Conservation (phyloP, 2,329 filamentous ascomycete genomes). For the Aspergillus sp. region DNA sequence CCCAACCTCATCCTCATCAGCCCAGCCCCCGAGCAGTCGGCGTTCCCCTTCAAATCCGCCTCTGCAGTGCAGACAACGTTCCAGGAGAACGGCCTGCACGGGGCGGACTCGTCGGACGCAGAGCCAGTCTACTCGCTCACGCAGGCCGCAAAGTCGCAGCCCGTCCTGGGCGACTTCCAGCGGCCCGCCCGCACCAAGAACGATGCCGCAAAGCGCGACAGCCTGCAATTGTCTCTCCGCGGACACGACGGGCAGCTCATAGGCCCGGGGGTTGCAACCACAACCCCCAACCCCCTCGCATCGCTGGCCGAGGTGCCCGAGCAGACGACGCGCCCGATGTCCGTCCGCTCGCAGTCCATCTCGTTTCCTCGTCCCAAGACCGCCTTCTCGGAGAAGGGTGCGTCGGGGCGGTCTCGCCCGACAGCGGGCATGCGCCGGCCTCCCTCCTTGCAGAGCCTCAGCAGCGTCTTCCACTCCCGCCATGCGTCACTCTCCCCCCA, state of each 20-base stretch:
- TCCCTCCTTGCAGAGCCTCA: conserved; percentile 24
- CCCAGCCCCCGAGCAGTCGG: conserved; percentile 17
- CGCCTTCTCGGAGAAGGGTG: conserved; percentile 17
- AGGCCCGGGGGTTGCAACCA: not conserved
- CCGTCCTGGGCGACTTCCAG: conserved; percentile 9
- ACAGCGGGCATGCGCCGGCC: conserved; percentile 20
- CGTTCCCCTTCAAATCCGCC: conserved; percentile 7
- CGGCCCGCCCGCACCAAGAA: not conserved
- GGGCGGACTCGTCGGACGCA: not conserved
- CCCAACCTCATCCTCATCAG: conserved; percentile 34
- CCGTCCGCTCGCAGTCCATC: conserved; percentile 19
- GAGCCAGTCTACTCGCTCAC: conserved; percentile 13
- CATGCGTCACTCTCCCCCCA: conserved; percentile 8
- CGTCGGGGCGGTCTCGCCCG: conserved; percentile 10
- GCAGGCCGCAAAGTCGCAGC: conserved; percentile 16
- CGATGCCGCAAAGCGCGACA: conserved; percentile 7
- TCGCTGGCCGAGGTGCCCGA: conserved; percentile 24
- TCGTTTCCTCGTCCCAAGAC: conserved; percentile 23
- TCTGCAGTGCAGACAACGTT: not conserved
- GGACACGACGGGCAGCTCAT: conserved; percentile 5
- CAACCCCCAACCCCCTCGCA: conserved; percentile 18
- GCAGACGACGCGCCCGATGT: conserved; percentile 13
- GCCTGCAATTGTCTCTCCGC: conserved; percentile 9
- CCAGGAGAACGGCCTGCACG: not conserved
- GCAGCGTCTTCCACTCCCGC: conserved; percentile 18